Evolutionary conservation across 345 rosid species (phyloP), one percentile per base, ranked within the genome.

Genomic region (Pugionium dolabratum): DNA sequence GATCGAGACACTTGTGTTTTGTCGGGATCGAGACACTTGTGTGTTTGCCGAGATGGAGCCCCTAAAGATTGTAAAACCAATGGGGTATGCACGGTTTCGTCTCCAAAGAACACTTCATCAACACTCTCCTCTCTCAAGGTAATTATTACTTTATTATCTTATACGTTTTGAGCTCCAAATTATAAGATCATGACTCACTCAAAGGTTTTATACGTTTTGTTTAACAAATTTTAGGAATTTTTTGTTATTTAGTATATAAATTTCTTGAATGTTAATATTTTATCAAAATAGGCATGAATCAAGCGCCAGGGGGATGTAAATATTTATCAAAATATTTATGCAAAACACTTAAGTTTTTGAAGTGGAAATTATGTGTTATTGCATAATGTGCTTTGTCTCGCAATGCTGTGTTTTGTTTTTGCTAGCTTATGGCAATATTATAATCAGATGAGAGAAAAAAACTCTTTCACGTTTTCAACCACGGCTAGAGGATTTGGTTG

Each of bases 11-110:
- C 41, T 37, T 37, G 41, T 37, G 7, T 37, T 37, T 6, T 37
- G 5, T 6, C 41, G 41, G 4, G 87, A 85, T 56, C 59, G 80
- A 32, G 41, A 37, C 41, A 4, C 41, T 37, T 37, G 41, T 37
- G 7, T 37, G 18, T 37, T 6, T 37, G 5, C 8, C 41, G 41
- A 3, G 87, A 85, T 56, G 55, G 80, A 32, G 83, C 85, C 34
- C 85, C 85, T 7, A 83, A 83, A 71, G 87, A 85, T 64, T 69
- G 71, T 37, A 83, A 81, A 71, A 75, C 83, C 7, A 76, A 79
- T 32, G 81, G 85, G 87, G 77, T 83, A 81, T 81, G 85, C 87
- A 83, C 40, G 85, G 49, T 83, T 81, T 70, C 82, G 83, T 43
- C 85, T 80, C 31, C 84, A 71, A 31, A 28, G 40, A 41, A 47